Percentiles rank a stretch among this genome's conserved stretches.
These are phyloP conservation scores for Colletotrichum abscissum DNA, from an alignment of 2,329 filamentous ascomycete genomes.

Conservation along the genomic window DNA sequence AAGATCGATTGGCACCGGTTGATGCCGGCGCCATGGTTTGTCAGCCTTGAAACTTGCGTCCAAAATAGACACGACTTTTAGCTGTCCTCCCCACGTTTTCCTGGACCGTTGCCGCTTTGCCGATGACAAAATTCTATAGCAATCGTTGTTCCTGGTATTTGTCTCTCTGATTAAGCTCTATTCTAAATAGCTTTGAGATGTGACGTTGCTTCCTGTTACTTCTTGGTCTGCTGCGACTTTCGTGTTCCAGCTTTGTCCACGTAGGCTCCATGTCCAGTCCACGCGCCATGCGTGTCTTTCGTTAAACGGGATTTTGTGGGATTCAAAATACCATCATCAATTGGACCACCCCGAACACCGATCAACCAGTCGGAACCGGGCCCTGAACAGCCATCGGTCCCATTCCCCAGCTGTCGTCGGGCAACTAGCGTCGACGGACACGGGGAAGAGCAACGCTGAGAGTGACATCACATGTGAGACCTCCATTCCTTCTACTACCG, in stretches of 20 bases:
- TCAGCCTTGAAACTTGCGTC: not conserved
- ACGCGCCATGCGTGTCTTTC: not conserved
- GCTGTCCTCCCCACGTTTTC: not conserved
- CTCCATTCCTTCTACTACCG: not conserved
- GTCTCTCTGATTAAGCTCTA: not conserved
- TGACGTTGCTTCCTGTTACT: not conserved
- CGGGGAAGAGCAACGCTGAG: not conserved
- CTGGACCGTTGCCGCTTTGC: not conserved
- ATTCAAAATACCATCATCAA: not conserved
- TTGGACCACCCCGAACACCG: not conserved
- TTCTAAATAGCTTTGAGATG: not conserved
- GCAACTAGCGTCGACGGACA: not conserved
- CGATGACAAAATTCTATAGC: not conserved
- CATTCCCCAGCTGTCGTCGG: not conserved
- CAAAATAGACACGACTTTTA: not conserved
- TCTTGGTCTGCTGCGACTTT: not conserved
- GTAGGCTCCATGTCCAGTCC: not conserved
- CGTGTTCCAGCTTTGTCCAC: not conserved
- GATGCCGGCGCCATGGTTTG: not conserved
- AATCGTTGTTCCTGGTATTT: not conserved
- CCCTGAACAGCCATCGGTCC: not conserved
- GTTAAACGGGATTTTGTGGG: not conserved
- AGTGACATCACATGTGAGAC: constrained; percentile 19
- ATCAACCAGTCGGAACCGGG: not conserved
- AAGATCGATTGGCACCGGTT: not conserved